Conservation (phyloP, 2,329 filamentous ascomycete genomes). For the Ophiocordyceps camponoti-leonardi region DNA sequence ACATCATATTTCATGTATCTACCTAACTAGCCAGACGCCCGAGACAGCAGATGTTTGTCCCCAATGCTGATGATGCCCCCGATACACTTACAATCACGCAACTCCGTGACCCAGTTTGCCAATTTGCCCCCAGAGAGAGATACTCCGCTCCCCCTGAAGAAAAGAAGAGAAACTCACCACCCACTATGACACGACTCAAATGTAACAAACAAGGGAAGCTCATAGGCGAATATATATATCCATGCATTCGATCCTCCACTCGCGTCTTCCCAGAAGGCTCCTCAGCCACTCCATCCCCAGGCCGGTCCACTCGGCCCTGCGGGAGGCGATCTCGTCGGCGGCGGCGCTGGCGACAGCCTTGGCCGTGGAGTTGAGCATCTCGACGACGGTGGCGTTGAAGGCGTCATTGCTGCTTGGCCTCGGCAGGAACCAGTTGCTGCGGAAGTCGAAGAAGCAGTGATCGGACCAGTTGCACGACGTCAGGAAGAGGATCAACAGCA, state of each 20-base stretch:
- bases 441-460: conserved; percentile 84
- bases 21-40: not conserved
- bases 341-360: conserved; percentile 49
- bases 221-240: conserved; percentile 64
- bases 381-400: conserved; percentile 31
- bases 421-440: conserved; percentile 86
- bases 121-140: not conserved
- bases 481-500: conserved; percentile 86
- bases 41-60: not conserved
- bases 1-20: not conserved
- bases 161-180: not conserved
- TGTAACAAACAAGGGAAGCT: not conserved
- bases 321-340: conserved; percentile 40
- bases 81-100: not conserved
- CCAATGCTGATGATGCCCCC: not conserved
- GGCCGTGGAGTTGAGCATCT: conserved; percentile 52
- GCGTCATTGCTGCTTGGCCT: conserved; percentile 23
- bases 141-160: not conserved
- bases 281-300: conserved; percentile 75
- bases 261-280: conserved; percentile 61
- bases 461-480: conserved; percentile 84
- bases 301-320: conserved; percentile 51
- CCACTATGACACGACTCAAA: not conserved
- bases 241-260: conserved; percentile 84
- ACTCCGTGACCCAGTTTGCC: not conserved